A percentile compares a stretch with the other conserved stretches of the same genome.
These are phyloP conservation scores for Lobosporangium transversale DNA, from an alignment of 192 early-diverging fungal genomes.

Conservation along the genomic window DNA sequence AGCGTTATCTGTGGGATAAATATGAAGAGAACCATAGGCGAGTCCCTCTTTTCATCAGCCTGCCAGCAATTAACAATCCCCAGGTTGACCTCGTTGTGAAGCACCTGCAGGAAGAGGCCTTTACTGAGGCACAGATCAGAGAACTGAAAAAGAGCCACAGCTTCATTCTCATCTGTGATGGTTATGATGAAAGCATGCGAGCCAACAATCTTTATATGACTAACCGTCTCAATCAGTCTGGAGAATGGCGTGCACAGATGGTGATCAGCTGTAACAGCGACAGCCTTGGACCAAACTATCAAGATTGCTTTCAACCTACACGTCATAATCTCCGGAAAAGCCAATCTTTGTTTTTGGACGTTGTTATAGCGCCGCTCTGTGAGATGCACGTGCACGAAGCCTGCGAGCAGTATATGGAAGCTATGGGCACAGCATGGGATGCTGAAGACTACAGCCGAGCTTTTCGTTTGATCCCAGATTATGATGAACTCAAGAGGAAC, in stretches of 20 bases:
- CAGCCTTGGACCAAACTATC: neutral
- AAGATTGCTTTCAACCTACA: neutral
- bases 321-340: neutral
- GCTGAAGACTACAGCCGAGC: neutral
- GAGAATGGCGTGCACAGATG: slow-evolving; percentile 2
- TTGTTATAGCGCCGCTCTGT: neutral
- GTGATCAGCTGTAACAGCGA: slow-evolving; percentile 9
- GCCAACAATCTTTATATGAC: slow-evolving; percentile 8
- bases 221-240: slow-evolving; percentile 7
- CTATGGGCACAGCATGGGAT: neutral
- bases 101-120: neutral
- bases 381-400: neutral
- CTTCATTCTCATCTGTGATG: too few relatives aligned
- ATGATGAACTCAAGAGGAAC: neutral
- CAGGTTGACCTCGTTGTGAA: slow-evolving; percentile 2
- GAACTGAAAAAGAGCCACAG: neutral
- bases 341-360: neutral
- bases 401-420: neutral
- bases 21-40: neutral
- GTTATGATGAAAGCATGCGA: slow-evolving; percentile 12
- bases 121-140: slow-evolving; percentile 7
- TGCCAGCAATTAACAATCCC: slow-evolving; percentile 2
- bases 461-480: neutral
- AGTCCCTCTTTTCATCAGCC: neutral
- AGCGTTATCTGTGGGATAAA: neutral